These are phyloP conservation scores for Boletus reticuloceps DNA, from an alignment of 768 basidiomycete species.

Conservation along the genomic window DNA sequence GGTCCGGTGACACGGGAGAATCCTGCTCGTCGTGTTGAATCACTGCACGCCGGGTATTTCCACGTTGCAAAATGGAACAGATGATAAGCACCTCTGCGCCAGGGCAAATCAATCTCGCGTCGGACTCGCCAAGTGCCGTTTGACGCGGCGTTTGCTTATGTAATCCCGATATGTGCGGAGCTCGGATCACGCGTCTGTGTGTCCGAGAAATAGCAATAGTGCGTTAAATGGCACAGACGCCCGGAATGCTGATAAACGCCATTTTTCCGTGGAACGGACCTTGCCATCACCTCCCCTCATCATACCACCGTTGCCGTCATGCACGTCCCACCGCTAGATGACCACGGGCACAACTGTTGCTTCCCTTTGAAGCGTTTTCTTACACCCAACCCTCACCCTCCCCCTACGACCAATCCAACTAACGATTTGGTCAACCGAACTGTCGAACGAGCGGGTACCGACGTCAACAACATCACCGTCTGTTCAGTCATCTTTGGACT, in stretches of 20 bases:
- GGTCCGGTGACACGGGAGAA: conserved; percentile 3
- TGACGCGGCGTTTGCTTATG: conserved; percentile 11
- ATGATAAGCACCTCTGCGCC: no score
- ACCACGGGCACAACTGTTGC: conserved; percentile 20
- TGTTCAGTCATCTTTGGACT: neutral
- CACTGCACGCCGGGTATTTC: neutral
- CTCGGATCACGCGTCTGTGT: conserved; percentile 25
- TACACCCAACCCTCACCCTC: neutral
- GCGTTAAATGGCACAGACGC: conserved; percentile 13
- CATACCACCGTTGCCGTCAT: conserved; percentile 14
- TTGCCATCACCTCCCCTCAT: conserved; percentile 1
- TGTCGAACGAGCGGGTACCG: conserved; percentile 1
- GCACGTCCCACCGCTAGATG: conserved; percentile 23
- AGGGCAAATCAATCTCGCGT: conserved; percentile 8
- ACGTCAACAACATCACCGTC: conserved; percentile 4
- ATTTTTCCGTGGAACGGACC: conserved; percentile 17
- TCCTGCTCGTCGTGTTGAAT: neutral
- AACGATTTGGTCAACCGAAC: neutral
- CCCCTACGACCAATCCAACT: neutral
- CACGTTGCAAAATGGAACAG: neutral
- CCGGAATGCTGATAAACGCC: conserved; percentile 31
- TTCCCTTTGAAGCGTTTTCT: conserved; percentile 22
- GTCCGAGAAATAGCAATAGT: conserved; percentile 12
- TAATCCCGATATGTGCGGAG: conserved; percentile 28
- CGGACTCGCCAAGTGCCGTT: conserved; percentile 1